Evolutionary conservation across 108 stramenopile species (phyloP).

Genomic region (Nannochloropsis granulata): DNA sequence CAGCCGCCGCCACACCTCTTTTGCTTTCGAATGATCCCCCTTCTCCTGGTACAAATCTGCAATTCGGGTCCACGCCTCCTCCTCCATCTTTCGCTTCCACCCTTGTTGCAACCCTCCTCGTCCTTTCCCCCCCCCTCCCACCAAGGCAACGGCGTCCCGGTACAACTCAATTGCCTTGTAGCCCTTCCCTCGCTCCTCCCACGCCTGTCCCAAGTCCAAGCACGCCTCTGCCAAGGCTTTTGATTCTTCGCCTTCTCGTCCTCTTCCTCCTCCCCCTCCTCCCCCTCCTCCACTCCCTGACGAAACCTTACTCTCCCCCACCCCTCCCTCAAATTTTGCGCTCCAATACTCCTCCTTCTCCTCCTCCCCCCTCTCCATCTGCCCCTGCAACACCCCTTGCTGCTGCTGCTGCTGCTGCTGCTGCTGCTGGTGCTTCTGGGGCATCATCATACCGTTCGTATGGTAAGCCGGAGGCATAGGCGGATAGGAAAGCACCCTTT

Average conservation of each 20-base stretch:
- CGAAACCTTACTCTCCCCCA: too few species aligned
- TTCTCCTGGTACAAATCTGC: neutral
- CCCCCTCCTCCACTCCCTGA: neutral
- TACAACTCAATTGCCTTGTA: neutral
- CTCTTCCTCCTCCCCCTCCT: neutral
- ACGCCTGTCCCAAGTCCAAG: neutral
- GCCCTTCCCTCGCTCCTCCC: neutral
- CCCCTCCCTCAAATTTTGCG: too few species aligned
- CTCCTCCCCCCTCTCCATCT: too few species aligned
- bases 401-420: too few species aligned
- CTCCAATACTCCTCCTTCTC: too few species aligned
- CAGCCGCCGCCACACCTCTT: neutral
- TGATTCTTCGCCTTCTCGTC: neutral
- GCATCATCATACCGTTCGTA: too few species aligned
- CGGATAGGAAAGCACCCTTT: too few species aligned
- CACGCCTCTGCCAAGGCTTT: neutral
- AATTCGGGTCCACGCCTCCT: neutral
- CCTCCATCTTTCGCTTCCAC: neutral
- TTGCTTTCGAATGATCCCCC: neutral
- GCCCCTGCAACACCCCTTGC: too few species aligned
- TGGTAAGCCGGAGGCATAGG: too few species aligned
- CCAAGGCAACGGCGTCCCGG: neutral
- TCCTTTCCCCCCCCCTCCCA: neutral
- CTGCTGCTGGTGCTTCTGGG: too few species aligned
- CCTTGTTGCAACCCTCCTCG: neutral